Percentiles rank a stretch among this genome's conserved stretches.
Conservation (phyloP, 345 rosid genomes). For the Melaleuca alternifolia region DNA sequence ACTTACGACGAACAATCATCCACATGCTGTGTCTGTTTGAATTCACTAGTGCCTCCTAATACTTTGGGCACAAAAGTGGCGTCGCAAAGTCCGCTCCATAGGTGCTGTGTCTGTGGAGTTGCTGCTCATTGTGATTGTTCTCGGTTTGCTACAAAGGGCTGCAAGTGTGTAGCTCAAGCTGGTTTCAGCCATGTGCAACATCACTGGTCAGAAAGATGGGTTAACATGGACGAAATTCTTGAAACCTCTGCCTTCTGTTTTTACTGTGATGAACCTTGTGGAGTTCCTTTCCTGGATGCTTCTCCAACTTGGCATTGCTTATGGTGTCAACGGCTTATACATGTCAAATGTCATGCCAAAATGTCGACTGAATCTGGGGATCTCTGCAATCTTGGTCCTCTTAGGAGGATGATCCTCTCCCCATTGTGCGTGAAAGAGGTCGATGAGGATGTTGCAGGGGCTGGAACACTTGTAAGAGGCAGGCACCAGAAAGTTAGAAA, state of each 20-base stretch:
- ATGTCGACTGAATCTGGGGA: slow-evolving; percentile 59
- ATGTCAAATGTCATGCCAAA: slow-evolving; percentile 50
- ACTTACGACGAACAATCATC: slow-evolving; percentile 32
- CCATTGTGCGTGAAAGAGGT: slow-evolving; percentile 45
- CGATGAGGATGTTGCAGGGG: slow-evolving; percentile 18
- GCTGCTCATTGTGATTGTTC: slow-evolving; percentile 62
- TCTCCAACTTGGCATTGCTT: slow-evolving; percentile 69
- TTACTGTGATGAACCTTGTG: slow-evolving; percentile 60
- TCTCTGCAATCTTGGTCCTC: slow-evolving; percentile 54
- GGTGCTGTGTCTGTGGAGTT: slow-evolving; percentile 52
- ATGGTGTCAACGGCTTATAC: slow-evolving; percentile 67
- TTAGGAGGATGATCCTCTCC: slow-evolving; percentile 46
- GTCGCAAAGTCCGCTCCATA: slow-evolving; percentile 29
- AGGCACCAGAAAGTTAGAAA: slow-evolving; percentile 25
- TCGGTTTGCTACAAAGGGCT: slow-evolving; percentile 45
- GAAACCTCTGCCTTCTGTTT: slow-evolving; percentile 58
- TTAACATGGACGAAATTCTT: slow-evolving; percentile 42
- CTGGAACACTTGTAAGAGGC: slow-evolving; percentile 16
- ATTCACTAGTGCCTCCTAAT: slow-evolving; percentile 31
- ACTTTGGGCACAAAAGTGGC: slow-evolving; percentile 20
- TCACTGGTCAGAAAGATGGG: slow-evolving; percentile 70
- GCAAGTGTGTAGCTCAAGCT: slow-evolving; percentile 58
- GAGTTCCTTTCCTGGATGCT: slow-evolving; percentile 53
- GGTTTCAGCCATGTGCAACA: slow-evolving; percentile 41
- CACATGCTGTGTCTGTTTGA: slow-evolving; percentile 53